Base-by-base conservation (phyloP, 805 yeast genomes). In the Sugiyamaella chiloensis region DNA sequence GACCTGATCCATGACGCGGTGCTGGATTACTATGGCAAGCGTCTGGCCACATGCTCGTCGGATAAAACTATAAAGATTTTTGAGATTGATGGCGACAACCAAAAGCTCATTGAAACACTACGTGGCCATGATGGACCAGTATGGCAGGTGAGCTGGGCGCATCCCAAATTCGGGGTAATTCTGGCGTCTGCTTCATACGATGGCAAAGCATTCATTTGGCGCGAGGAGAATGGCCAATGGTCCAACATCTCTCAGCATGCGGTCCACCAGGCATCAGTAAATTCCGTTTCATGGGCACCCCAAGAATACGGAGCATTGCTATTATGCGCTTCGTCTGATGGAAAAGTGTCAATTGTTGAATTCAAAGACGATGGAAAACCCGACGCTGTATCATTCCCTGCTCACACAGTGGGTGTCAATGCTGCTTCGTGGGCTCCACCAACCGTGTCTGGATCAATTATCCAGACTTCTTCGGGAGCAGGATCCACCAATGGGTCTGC, bases 141-240 rank as follows among this genome's bases (percentile, higher is more conserved):
- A 41, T 93, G 99, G 99, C 96, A 91, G 70, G 95, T 89, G 17
- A 80, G 87, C 46, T 93, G 99, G 99, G 98, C 98, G 2, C 99
- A 93, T 65, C 99, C 99, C 26, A 91, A 91, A 66, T 93, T 91
- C 63, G 99, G 99, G 32, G 84, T 88, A 11, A 87, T 91, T 54
- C 74, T 93, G 55, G 99, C 99, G 1, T 85, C 96, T 21, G 87
- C 96, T 58, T 88, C 96, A 1, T 93, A 88, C 63, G 97, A 93
- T 64, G 99, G 99, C 46, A 85, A 85, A 61, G 97, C 87, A 14
- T 71, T 90, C 52, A 81, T 93, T 60, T 93, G 99, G 99, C 85
- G 87, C 62, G 96, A 91, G 68, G 96, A 88, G 59, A 82, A 85
- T 44, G 88, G 85, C 40, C 79, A 76, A 59, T 93, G 98, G 98